These are phyloP conservation scores for Nepenthes alata DNA, from an alignment of 179 eudicot genomes.

Conservation along the genomic window DNA sequence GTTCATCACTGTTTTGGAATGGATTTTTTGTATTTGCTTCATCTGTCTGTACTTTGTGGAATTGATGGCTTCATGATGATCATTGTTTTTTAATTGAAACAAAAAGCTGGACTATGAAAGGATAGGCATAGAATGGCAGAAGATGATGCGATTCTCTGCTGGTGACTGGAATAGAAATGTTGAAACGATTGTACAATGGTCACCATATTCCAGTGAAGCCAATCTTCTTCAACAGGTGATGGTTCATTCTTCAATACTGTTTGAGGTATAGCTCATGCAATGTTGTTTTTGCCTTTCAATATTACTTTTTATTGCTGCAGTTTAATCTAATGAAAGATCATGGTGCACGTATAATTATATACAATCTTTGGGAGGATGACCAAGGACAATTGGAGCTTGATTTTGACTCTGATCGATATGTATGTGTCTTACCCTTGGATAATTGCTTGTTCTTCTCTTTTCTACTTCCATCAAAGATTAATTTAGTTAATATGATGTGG, in stretches of 20 bases:
- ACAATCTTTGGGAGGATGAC: conserved; percentile 98
- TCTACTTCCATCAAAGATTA: not conserved
- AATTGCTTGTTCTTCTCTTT: conserved; percentile 1
- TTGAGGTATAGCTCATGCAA: not conserved
- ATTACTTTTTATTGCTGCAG: conserved; percentile 24
- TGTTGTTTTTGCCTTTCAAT: not conserved
- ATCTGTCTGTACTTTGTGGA: no score
- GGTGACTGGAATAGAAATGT: conserved; percentile 66
- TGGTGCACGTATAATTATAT: conserved; percentile 76
- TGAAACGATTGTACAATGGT: conserved; percentile 64
- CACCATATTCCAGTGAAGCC: conserved; percentile 77
- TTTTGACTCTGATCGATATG: conserved; percentile 71
- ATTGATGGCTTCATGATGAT: not conserved
- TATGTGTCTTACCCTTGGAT: conserved; percentile 17
- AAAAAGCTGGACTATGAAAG: conserved; percentile 67
- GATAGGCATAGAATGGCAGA: conserved; percentile 39
- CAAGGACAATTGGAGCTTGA: conserved; percentile 89
- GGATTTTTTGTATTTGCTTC: not conserved
- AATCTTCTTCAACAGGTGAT: conserved; percentile 76
- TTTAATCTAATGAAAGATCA: conserved; percentile 65
- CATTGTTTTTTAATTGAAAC: conserved; percentile 8
- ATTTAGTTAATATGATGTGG: conserved; percentile 1
- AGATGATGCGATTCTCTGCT: conserved; percentile 44
- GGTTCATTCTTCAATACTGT: conserved; percentile 1
- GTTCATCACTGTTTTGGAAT: not conserved